Base-by-base conservation (phyloP, 176 grass and related monocot genomes). In the Oryza rufipogon region DNA sequence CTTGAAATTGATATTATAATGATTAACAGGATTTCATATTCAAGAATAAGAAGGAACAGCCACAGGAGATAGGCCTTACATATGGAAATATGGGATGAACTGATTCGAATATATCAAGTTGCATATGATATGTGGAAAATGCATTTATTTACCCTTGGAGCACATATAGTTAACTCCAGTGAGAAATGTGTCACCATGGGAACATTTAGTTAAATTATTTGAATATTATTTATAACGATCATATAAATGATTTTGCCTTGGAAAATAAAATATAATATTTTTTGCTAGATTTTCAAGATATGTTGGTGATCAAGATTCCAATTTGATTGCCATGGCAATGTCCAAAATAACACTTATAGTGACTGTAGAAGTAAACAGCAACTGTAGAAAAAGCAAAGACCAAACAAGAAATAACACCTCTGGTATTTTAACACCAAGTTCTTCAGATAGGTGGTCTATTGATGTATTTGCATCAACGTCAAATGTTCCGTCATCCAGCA, bases 401-500 rank as follows among this genome's bases (percentile, higher is more conserved):
- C n/a, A 22, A 72, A 80, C 65, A 38, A 81, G 48, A 77, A 83
- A 88, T 56, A 68, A 12, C 84, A 95, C 95, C 92, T 99, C 96
- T 70, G 96, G 93, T 86, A 99, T 84, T 96, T 99, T 99, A 67
- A 99, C 86, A 79, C 91, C 88, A 79, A 99, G 81, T 70, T 99
- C 96, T 90, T 94, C 88, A 71, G 93, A 99, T 75, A 99, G 91
- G 51, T 99, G 86, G 33, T 96, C 93, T 75, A 99, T 96, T 9
- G 93, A 96, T 87, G 96, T 96, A 84, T 99, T 99, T 89, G 96
- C 96, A 89, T 99, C 96, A 32, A 99, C 93, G 49, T 94, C 90
- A 87, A 94, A 99, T 72, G 91, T 89, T 84, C 96, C 96, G 79
- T 99, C 96, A 86, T 91, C 90, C 66, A 73, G 86, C 93, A 90